Percentiles rank a stretch among this genome's conserved stretches.
phyloP scores from a whole-genome alignment of 805 yeast genomes.

The Kazachstania martiniae region DNA sequence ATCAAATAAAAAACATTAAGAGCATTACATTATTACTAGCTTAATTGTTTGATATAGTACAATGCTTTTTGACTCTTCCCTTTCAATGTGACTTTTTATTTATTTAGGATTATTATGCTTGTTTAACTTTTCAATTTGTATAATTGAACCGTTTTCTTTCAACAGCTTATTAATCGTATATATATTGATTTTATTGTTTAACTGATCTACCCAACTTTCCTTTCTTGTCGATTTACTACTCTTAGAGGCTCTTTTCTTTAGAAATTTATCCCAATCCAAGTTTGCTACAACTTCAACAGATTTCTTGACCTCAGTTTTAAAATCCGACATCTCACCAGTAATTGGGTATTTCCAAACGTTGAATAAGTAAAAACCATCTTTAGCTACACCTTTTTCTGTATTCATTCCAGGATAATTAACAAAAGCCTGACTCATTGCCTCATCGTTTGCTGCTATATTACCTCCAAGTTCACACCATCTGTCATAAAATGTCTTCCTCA shows the following conservation, averaged over 20 bases:
- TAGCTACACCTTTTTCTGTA: slow-evolving; percentile 14
- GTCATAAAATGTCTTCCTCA: slow-evolving; percentile 11
- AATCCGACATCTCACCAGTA: slow-evolving; percentile 6
- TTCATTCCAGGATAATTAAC: neutral
- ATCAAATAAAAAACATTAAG: no score
- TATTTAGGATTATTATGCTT: no score
- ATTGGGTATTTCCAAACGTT: slow-evolving; percentile 17
- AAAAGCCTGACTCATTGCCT: neutral
- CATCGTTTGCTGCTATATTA: slow-evolving; percentile 10
- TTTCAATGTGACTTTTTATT: no score
- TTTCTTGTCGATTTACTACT: no score
- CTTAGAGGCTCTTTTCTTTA: neutral
- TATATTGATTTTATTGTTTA: slow-evolving; percentile 3
- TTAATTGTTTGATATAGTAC: no score
- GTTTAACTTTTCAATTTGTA: no score
- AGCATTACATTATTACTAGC: no score
- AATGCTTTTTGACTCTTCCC: no score
- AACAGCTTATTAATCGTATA: neutral
- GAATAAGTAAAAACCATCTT: slow-evolving; percentile 25
- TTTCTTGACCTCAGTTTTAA: slow-evolving; percentile 8
- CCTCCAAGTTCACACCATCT: slow-evolving; percentile 19
- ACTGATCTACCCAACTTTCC: slow-evolving; percentile 4
- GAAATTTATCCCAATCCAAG: slow-evolving; percentile 14
- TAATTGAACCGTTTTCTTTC: no score
- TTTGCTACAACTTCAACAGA: slow-evolving; percentile 14